Percentiles rank a stretch among this genome's conserved stretches.
Conservation (phyloP, 495 filamentous ascomycete genomes). For the Neurospora sp. region DNA sequence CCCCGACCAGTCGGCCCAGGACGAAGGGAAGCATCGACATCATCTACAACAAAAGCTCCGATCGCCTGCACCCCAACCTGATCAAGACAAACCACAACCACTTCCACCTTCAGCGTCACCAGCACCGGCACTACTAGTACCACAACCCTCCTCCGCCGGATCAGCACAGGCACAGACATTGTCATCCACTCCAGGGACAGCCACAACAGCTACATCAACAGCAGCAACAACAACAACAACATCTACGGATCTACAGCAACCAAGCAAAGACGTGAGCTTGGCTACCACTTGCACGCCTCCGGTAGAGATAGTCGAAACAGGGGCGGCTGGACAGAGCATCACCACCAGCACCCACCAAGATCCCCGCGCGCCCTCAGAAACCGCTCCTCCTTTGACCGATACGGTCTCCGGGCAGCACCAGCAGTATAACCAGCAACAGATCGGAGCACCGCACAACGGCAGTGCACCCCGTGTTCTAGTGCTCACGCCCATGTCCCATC, state of each 20-base stretch:
- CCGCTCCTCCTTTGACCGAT: background rate
- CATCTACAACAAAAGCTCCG: slow-evolving; percentile 6
- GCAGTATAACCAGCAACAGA: background rate
- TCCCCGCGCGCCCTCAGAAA: background rate
- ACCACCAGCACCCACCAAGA: background rate
- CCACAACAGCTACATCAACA: slow-evolving; percentile 5
- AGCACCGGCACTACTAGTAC: background rate
- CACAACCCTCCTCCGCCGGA: background rate
- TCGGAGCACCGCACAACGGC: slow-evolving; percentile 10
- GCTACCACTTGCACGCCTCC: slow-evolving; percentile 5
- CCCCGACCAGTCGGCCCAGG: slow-evolving; percentile 7
- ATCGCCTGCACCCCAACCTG: background rate
- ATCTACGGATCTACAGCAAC: background rate
- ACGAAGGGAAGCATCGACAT: slow-evolving; percentile 2
- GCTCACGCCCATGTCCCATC: slow-evolving; percentile 37
- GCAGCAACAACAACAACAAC: background rate
- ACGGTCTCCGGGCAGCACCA: background rate
- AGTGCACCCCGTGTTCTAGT: background rate
- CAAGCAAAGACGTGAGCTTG: background rate
- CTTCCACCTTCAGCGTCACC: background rate
- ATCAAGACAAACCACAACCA: slow-evolving; percentile 5
- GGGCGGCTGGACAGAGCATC: slow-evolving; percentile 1
- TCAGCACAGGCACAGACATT: slow-evolving; percentile 2
- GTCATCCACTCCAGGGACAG: slow-evolving; percentile 2
- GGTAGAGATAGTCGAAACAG: slow-evolving; percentile 3